These are phyloP conservation scores for Candida multigemmis DNA, from an alignment of 805 yeast species.

Conservation along the genomic window DNA sequence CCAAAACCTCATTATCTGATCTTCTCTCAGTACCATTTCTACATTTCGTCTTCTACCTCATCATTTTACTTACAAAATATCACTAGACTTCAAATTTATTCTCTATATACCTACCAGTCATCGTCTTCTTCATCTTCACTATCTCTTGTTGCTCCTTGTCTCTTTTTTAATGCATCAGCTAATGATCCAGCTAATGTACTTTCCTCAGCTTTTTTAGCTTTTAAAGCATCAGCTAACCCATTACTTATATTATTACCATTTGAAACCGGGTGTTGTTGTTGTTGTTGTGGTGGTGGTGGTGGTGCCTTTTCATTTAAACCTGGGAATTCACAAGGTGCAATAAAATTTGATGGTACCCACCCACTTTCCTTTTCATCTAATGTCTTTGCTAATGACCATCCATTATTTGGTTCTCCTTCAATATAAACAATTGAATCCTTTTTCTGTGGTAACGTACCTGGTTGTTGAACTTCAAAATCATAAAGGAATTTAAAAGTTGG, in stretches of 20 bases:
- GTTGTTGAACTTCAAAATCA: slow-evolving; percentile 82
- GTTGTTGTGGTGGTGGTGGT: slow-evolving; percentile 30
- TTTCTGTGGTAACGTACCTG: slow-evolving; percentile 67
- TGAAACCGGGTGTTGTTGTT: slow-evolving; percentile 12
- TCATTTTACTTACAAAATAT: slow-evolving; percentile 1
- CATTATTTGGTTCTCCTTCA: slow-evolving; percentile 66
- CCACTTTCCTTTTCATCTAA: slow-evolving; percentile 76
- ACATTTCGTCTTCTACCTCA: slow-evolving; percentile 2
- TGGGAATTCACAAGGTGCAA: slow-evolving; percentile 51
- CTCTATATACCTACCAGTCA: slow-evolving; percentile 20
- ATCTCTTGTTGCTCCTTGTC: slow-evolving; percentile 55
- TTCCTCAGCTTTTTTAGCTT: slow-evolving; percentile 55
- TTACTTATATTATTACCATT: slow-evolving; percentile 29
- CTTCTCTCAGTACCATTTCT: too few relatives aligned
- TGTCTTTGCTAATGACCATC: slow-evolving; percentile 89
- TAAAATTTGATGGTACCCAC: slow-evolving; percentile 96
- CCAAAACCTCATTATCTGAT: too few relatives aligned
- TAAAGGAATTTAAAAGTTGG: slow-evolving; percentile 82
- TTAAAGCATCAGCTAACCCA: slow-evolving; percentile 63
- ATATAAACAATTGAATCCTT: slow-evolving; percentile 73
- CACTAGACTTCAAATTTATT: neutral
- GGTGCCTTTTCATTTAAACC: slow-evolving; percentile 12
- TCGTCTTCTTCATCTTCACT: slow-evolving; percentile 67
- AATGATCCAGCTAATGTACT: slow-evolving; percentile 68
- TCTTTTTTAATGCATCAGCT: slow-evolving; percentile 78